Evolutionary conservation across 768 basidiomycete genomes (phyloP), one percentile per base, ranked within the genome.

Genomic region (Xanthoconium purpureum): DNA sequence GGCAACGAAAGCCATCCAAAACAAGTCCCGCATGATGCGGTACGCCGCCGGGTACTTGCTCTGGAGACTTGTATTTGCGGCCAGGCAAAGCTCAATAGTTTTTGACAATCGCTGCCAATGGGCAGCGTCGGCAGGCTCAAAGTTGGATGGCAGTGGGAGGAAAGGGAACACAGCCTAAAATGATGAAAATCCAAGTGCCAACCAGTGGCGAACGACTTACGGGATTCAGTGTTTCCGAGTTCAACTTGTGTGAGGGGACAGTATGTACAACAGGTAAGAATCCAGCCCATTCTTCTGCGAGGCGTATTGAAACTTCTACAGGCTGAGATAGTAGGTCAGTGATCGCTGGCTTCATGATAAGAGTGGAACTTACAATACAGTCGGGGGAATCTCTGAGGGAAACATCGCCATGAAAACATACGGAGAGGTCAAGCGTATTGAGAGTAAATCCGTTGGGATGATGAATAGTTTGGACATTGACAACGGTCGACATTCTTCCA

Each of bases 1-100:
- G 5, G 43, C 43, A 30, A 52, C 9, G 17, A 52, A 52, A 18
- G 43, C 20, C 52, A 52, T 52, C 43, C 52, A 52, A 45, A 52
- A 52, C 11, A 52, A 45, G 17, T 52, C 35, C 4, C 5, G n/a
- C 36, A 38, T 53, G 7, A 53, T 5, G 13, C 12, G 29, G 52
- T 45, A 53, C 9, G 8, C 28, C n/a, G 18, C 29, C 6, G n/a
- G 36, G 44, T 30, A 35, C n/a, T 29, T 53, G 28, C 14, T 36
- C 13, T 20, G 6, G n/a, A 53, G 43, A 38, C 17, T 2, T 5
- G 52, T 17, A 30, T 30, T 29, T 37, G 52, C 52, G 2, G 38
- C 12, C 36, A 53, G 13, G 3, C 43, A 45, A 6, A 1, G 2
- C 13, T 53, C 43, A 15, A 53, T 53, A 2, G 6, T 11, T 18